Evolutionary conservation across 441 rosid species (phyloP).

Genomic region (Adansonia madagascariensis): DNA sequence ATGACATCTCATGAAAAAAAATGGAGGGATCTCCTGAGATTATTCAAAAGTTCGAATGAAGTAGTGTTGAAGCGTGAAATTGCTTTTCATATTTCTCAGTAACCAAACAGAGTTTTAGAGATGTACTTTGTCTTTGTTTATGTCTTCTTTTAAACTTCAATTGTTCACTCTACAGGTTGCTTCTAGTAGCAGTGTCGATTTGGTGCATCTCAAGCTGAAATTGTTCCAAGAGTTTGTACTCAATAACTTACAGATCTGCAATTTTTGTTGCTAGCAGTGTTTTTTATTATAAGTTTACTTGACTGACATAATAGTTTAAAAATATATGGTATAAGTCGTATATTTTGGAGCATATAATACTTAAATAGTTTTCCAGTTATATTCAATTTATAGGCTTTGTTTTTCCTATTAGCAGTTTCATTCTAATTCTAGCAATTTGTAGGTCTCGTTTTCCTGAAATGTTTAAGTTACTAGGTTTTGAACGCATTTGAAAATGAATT

Average conservation of each 20-base stretch:
- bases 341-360: neutral
- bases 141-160: neutral
- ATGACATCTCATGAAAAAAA: neutral
- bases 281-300: neutral
- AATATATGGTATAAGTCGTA: neutral
- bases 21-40: neutral
- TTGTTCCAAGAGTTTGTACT: neutral
- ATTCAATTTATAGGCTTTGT: neutral
- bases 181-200: slow-evolving; percentile 22
- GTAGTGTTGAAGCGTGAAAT: neutral
- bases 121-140: neutral
- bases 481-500: neutral
- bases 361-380: neutral
- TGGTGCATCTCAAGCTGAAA: slow-evolving; percentile 15
- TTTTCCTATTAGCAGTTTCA: neutral
- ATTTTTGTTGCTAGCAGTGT: neutral
- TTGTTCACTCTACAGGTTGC: slow-evolving; percentile 16
- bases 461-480: slow-evolving; percentile 2
- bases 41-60: neutral
- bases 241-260: neutral
- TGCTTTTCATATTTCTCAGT: neutral
- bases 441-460: slow-evolving; percentile 1
- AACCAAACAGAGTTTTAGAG: slow-evolving; percentile 20
- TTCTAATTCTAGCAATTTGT: slow-evolving; percentile 15
- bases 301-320: neutral